Evolutionary conservation across 1,139 yeast genomes (phyloP).

Genomic region (Saccharomycopsis hybrid): DNA sequence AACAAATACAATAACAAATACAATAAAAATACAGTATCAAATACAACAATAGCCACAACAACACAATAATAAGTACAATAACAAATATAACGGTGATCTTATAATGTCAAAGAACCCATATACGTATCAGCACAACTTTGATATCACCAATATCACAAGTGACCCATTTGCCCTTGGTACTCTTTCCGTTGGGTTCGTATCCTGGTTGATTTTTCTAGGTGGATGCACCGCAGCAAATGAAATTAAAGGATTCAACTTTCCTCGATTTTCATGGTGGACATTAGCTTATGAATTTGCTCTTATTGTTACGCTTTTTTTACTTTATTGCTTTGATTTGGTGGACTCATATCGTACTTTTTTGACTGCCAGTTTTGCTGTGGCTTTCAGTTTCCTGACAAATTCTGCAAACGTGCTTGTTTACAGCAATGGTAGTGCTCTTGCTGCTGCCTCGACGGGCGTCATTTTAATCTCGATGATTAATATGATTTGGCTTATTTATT

Average conservation of each 20-base stretch:
- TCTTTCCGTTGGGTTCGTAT: constrained; percentile 50
- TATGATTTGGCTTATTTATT: constrained; percentile 76
- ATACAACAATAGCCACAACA: too few species aligned
- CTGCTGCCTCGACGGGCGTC: constrained; percentile 92
- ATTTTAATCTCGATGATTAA: constrained; percentile 76
- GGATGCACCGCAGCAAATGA: constrained; percentile 71
- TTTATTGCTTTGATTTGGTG: constrained; percentile 62
- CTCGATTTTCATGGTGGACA: constrained; percentile 96
- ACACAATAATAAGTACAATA: too few species aligned
- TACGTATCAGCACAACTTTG: constrained; percentile 27
- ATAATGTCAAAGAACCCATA: constrained; percentile 21
- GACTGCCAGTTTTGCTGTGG: constrained; percentile 35
- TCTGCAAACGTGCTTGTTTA: constrained; percentile 77
- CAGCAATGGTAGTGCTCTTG: constrained; percentile 52
- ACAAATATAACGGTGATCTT: too few species aligned
- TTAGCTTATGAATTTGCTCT: constrained; percentile 72
- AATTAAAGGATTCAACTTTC: constrained; percentile 38
- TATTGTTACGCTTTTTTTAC: constrained; percentile 45
- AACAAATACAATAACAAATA: too few species aligned
- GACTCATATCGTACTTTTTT: constrained; percentile 56
- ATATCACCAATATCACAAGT: constrained; percentile 47
- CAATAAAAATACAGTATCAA: too few species aligned
- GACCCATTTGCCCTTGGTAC: constrained; percentile 73
- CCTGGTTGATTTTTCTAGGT: constrained; percentile 83
- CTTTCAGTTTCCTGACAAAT: constrained; percentile 78